Conservation (phyloP, 164 flowering plant genomes). For the Dillenia turbinata region DNA sequence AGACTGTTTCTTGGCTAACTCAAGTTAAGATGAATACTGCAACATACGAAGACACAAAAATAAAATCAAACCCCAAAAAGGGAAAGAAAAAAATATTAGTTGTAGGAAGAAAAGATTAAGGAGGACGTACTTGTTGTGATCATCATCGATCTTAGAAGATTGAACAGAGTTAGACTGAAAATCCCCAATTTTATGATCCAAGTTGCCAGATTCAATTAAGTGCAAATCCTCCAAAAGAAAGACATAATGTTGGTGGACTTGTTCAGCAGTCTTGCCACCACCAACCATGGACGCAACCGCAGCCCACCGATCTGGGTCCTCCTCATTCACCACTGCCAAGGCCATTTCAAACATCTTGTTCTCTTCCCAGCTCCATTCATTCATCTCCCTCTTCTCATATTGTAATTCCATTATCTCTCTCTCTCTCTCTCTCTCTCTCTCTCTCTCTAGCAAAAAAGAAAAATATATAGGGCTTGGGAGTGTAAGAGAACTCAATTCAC, state of each 20-base stretch:
- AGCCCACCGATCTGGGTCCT: constrained; percentile 58
- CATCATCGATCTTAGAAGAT: too few species aligned
- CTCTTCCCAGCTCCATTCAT: constrained; percentile 75
- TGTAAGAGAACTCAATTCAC: constrained; percentile 21
- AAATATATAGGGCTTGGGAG: neutral
- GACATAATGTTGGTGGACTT: constrained; percentile 55
- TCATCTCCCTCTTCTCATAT: constrained; percentile 26
- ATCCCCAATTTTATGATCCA: constrained; percentile 33
- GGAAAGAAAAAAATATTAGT: too few species aligned
- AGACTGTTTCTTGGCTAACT: too few species aligned
- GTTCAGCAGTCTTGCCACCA: constrained; percentile 46
- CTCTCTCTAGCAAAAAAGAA: neutral
- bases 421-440: constrained; percentile 1
- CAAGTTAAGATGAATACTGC: too few species aligned
- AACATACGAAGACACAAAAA: too few species aligned
- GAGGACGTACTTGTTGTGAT: too few species aligned
- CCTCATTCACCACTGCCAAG: constrained; percentile 52
- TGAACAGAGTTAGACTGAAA: neutral
- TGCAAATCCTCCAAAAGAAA: constrained; percentile 55
- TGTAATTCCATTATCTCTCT: neutral
- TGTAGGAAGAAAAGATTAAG: too few species aligned
- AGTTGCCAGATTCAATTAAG: constrained; percentile 47
- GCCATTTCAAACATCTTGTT: constrained; percentile 76
- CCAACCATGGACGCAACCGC: constrained; percentile 59
- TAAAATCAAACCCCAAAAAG: too few species aligned